Percentiles rank a stretch among this genome's conserved stretches.
Conservation (phyloP, 1,284 basidiomycete genomes). For the Cutaneotrichosporon mucoides region DNA sequence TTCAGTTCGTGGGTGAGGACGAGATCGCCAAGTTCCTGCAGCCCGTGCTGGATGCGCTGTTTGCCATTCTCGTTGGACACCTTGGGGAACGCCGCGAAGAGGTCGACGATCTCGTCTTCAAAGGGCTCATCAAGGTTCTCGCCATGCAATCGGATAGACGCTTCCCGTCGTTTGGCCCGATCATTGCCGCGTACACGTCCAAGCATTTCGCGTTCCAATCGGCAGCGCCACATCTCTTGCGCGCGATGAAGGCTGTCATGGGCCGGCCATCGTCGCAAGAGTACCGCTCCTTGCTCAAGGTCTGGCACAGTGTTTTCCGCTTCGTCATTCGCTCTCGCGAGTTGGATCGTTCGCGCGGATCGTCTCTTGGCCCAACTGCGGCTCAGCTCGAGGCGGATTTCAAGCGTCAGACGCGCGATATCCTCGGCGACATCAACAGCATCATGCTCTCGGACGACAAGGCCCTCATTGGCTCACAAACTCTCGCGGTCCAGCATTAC, state of each 20-base stretch:
- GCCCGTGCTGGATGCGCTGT: slow-evolving; percentile 88
- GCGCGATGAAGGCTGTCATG: slow-evolving; percentile 80
- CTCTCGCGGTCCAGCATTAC: slow-evolving; percentile 88
- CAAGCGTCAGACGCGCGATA: slow-evolving; percentile 70
- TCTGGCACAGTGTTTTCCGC: slow-evolving; percentile 92
- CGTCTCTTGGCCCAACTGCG: slow-evolving; percentile 72
- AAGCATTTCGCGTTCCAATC: slow-evolving; percentile 76
- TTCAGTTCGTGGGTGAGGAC: slow-evolving; percentile 86
- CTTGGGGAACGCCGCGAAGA: slow-evolving; percentile 65
- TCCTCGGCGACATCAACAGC: slow-evolving; percentile 74
- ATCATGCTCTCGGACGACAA: slow-evolving; percentile 82
- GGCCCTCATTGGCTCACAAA: slow-evolving; percentile 88
- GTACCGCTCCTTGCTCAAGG: slow-evolving; percentile 84
- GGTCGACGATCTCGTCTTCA: slow-evolving; percentile 82
- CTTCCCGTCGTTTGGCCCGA: slow-evolving; percentile 93
- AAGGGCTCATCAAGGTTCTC: slow-evolving; percentile 82
- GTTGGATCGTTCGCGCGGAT: slow-evolving; percentile 74
- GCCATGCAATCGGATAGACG: slow-evolving; percentile 87
- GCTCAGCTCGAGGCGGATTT: slow-evolving; percentile 82
- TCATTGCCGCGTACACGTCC: slow-evolving; percentile 89
- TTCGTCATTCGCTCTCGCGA: slow-evolving; percentile 85
- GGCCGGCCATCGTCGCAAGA: slow-evolving; percentile 68
- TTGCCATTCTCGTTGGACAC: slow-evolving; percentile 75
- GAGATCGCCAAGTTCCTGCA: slow-evolving; percentile 93
- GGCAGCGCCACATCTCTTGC: slow-evolving; percentile 74